Evolutionary conservation across 768 basidiomycete species (phyloP).

Genomic region (Lactarius sp.): DNA sequence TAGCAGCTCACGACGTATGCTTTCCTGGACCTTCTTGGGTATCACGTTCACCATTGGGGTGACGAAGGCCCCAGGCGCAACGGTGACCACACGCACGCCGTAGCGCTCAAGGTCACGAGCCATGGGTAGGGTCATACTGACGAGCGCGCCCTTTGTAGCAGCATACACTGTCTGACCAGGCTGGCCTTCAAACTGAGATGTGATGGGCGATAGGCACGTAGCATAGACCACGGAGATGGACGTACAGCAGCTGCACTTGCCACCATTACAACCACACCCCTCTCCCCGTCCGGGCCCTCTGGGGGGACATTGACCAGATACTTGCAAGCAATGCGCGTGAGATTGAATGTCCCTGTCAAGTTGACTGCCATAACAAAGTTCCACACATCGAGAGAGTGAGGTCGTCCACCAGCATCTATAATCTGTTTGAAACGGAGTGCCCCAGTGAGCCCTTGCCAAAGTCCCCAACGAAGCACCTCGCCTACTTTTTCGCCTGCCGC

Average conservation of each 20-base stretch:
- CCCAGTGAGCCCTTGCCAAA: not conserved
- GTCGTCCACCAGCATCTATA: constrained; percentile 42
- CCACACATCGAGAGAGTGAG: constrained; percentile 50
- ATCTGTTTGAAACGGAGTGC: constrained; percentile 34
- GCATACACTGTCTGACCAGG: constrained; percentile 55
- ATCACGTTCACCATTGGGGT: constrained; percentile 37
- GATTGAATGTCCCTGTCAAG: constrained; percentile 54
- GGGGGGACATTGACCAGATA: constrained; percentile 44
- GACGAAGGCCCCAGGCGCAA: constrained; percentile 53
- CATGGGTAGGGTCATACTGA: constrained; percentile 56
- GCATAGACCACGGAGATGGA: not conserved
- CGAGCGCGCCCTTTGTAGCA: constrained; percentile 51
- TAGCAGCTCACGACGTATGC: constrained; percentile 27
- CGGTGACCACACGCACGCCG: constrained; percentile 49
- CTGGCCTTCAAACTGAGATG: constrained; percentile 47
- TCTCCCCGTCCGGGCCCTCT: constrained; percentile 48
- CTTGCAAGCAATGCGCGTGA: constrained; percentile 49
- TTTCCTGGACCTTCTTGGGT: constrained; percentile 27
- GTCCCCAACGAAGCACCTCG: not conserved
- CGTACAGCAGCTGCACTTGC: constrained; percentile 46
- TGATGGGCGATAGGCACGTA: not conserved
- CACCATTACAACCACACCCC: constrained; percentile 55
- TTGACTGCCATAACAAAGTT: constrained; percentile 50
- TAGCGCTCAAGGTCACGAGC: constrained; percentile 53
- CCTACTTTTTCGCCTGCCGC: constrained; percentile 35